phyloP scores from a whole-genome alignment of 345 rosid species.

The Nephelium lappaceum region DNA sequence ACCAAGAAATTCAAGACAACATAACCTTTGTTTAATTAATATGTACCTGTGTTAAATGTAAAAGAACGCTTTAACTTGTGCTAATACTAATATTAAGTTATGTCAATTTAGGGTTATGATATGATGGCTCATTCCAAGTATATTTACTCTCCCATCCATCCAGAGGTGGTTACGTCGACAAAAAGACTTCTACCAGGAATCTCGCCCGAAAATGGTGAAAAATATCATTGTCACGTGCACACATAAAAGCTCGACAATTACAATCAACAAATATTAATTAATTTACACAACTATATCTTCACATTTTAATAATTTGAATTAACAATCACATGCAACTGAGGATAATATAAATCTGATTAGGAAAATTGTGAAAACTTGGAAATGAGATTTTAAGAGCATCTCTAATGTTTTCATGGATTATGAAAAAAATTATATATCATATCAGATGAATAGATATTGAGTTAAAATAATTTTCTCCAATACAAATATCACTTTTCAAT shows the following conservation, averaged over 20 bases:
- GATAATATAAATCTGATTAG: too few species aligned
- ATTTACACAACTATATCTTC: not conserved
- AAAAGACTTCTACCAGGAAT: conserved; percentile 21
- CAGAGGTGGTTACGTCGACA: conserved; percentile 15
- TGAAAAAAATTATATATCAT: too few species aligned
- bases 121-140: conserved; percentile 1
- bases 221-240: conserved; percentile 10
- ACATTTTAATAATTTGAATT: not conserved
- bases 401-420: too few species aligned
- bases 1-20: not conserved
- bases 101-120: not conserved
- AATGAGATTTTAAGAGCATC: conserved; percentile 7
- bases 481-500: too few species aligned
- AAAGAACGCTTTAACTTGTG: too few species aligned
- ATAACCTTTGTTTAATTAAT: too few species aligned
- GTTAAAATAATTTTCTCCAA: too few species aligned
- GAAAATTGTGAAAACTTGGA: not conserved
- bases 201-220: conserved; percentile 19
- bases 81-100: not conserved
- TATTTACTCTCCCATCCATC: not conserved
- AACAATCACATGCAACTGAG: not conserved
- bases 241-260: not conserved
- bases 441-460: too few species aligned
- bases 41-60: not conserved
- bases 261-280: not conserved